Evolutionary conservation across 2,329 filamentous ascomycete genomes (phyloP).

Genomic region (Trichophyton rubrum): DNA sequence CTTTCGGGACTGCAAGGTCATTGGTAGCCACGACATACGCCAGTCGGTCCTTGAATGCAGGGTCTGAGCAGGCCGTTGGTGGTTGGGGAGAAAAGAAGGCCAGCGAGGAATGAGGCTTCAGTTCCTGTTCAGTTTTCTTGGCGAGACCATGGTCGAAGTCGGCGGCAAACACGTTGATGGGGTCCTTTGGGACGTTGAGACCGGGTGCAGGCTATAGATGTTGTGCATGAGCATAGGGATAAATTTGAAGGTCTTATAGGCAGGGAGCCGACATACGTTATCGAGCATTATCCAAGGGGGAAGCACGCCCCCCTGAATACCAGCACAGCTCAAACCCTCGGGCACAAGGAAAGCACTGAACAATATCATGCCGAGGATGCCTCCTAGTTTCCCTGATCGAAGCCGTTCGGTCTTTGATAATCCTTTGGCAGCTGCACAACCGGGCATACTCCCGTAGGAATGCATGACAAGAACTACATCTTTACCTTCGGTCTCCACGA

Average conservation of each 20-base stretch:
- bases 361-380: slow-evolving; percentile 8
- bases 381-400: not conserved
- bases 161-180: slow-evolving; percentile 5
- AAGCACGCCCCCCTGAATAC: not conserved
- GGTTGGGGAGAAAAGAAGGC: not conserved
- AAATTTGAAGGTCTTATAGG: not conserved
- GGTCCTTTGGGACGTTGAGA: not conserved
- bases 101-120: not conserved
- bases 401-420: slow-evolving; percentile 9
- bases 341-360: slow-evolving; percentile 6
- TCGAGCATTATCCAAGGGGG: slow-evolving; percentile 1
- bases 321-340: not conserved
- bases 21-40: slow-evolving; percentile 6
- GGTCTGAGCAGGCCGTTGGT: not conserved
- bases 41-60: slow-evolving; percentile 5
- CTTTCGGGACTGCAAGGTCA: slow-evolving; percentile 7
- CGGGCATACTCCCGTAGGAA: slow-evolving; percentile 26
- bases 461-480: slow-evolving; percentile 27
- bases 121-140: not conserved
- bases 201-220: not conserved
- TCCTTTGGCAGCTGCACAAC: slow-evolving; percentile 20
- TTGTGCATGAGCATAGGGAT: not conserved
- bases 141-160: slow-evolving; percentile 6
- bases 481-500: slow-evolving; percentile 21
- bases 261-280: not conserved